These are phyloP conservation scores for Neurospora crassa DNA, from an alignment of 2,329 filamentous ascomycete species.

Conservation along the genomic window DNA sequence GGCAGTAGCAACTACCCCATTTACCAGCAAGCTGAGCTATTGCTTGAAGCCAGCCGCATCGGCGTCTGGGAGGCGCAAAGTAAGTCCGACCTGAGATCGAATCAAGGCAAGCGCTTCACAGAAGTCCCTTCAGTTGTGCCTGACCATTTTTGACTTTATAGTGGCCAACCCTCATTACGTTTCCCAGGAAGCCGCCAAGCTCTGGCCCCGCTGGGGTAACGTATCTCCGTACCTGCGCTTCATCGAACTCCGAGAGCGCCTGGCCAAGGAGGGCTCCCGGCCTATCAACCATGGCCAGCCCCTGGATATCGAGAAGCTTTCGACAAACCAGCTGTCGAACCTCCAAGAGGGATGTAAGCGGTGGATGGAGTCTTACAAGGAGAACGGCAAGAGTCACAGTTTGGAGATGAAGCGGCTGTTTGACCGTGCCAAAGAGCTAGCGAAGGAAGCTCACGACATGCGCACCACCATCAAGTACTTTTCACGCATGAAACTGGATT, in stretches of 20 bases:
- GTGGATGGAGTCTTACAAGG: neutral
- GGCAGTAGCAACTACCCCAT: neutral
- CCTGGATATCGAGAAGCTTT: neutral
- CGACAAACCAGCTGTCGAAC: neutral
- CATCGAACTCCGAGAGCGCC: neutral
- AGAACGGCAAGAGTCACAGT: neutral
- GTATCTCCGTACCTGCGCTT: neutral
- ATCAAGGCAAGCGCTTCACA: neutral
- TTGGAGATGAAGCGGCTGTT: neutral
- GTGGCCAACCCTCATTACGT: neutral
- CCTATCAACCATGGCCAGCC: neutral
- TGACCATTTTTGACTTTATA: neutral
- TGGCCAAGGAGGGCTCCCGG: neutral
- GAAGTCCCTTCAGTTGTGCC: neutral
- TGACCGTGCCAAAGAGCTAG: neutral
- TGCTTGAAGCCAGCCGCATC: neutral
- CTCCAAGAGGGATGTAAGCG: neutral
- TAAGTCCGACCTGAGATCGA: neutral
- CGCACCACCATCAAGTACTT: neutral
- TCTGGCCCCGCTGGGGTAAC: neutral
- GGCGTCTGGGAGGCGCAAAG: neutral
- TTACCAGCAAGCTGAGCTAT: neutral
- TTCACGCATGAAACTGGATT: neutral
- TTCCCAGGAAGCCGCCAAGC: neutral
- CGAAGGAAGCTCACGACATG: neutral